Conservation (phyloP, 1,139 yeast genomes). For the Ashbya aceris region DNA sequence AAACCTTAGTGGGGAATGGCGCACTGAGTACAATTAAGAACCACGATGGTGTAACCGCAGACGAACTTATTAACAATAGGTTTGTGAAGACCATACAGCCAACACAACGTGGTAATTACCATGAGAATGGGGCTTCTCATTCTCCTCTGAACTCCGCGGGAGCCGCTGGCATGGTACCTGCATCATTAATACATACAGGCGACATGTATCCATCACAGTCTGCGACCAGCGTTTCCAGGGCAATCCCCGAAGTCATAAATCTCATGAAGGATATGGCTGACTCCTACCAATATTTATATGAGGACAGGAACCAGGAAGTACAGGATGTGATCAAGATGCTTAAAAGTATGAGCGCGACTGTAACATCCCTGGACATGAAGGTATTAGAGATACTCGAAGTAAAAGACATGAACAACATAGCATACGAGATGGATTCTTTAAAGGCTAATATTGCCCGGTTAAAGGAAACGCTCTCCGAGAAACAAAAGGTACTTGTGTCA, state of each 20-base stretch:
- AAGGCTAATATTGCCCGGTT: slow-evolving; percentile 33
- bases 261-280: slow-evolving; percentile 43
- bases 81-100: slow-evolving; percentile 10
- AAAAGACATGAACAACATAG: slow-evolving; percentile 38
- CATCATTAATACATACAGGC: slow-evolving; percentile 10
- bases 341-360: slow-evolving; percentile 17
- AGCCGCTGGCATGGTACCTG: slow-evolving; percentile 9
- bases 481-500: slow-evolving; percentile 31
- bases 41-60: slow-evolving; percentile 62
- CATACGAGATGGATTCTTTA: slow-evolving; percentile 33
- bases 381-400: slow-evolving; percentile 35
- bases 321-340: slow-evolving; percentile 18
- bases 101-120: slow-evolving; percentile 4
- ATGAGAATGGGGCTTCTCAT: slow-evolving; percentile 2
- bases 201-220: slow-evolving; percentile 26
- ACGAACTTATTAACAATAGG: slow-evolving; percentile 41
- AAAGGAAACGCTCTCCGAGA: slow-evolving; percentile 22
- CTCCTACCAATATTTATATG: slow-evolving; percentile 33
- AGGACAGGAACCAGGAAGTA: slow-evolving; percentile 16
- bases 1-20: slow-evolving; percentile 61
- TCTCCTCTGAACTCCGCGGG: slow-evolving; percentile 7
- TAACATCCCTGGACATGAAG: slow-evolving; percentile 15
- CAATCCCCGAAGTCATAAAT: slow-evolving; percentile 23
- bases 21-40: slow-evolving; percentile 67
- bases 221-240: slow-evolving; percentile 24